Evolutionary conservation across 2,329 filamentous ascomycete genomes (phyloP).

Genomic region (Pseudogymnoascus sp.): DNA sequence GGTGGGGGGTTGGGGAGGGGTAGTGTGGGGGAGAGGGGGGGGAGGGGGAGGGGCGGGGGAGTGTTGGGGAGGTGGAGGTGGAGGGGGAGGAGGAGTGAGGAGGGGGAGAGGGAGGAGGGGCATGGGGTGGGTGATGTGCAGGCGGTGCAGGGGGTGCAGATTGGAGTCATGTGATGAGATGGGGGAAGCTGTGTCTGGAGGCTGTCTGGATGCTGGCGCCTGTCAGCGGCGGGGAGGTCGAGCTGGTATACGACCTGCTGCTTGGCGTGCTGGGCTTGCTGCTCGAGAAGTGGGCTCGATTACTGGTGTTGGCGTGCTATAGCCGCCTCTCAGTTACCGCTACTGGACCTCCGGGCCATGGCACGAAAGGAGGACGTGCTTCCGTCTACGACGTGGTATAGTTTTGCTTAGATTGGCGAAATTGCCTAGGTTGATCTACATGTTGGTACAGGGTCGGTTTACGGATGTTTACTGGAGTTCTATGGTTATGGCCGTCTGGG

Average conservation of each 20-base stretch:
- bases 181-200: not conserved
- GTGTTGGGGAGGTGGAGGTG: not conserved
- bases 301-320: not conserved
- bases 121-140: no score
- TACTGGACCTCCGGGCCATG: no score
- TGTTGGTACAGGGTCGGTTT: not conserved
- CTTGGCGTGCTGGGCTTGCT: not conserved
- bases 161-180: not conserved
- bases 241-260: not conserved
- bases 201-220: not conserved
- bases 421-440: not conserved
- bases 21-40: not conserved
- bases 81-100: no score
- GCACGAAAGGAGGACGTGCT: not conserved
- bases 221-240: not conserved
- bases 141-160: not conserved
- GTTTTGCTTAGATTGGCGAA: not conserved
- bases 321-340: not conserved
- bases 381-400: not conserved
- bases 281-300: not conserved
- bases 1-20: not conserved
- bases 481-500: not conserved
- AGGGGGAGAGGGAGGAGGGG: no score
- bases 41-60: not conserved
- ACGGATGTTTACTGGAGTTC: not conserved